A percentile compares a stretch with the other conserved stretches of the same genome.
phyloP scores from a whole-genome alignment of 2,329 filamentous ascomycete genomes.

The Verticillium alfalfae region DNA sequence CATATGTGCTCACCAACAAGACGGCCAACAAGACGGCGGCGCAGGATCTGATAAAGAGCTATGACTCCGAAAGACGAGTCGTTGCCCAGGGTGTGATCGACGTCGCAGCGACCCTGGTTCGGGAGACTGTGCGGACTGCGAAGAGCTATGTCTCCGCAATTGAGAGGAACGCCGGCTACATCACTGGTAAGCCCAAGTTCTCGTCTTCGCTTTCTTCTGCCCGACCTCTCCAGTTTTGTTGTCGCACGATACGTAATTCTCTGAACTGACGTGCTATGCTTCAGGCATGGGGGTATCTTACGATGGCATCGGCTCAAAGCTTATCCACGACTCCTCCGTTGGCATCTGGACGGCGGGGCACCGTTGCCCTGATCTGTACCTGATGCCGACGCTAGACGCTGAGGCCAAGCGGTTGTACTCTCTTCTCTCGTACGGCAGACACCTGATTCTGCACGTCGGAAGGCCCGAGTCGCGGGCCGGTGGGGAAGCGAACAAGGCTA shows the following conservation, averaged over 20 bases:
- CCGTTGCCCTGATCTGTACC: conserved; percentile 28
- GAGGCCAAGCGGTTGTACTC: conserved; percentile 23
- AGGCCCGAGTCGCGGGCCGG: conserved; percentile 1
- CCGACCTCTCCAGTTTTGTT: not conserved
- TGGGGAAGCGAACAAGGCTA: not conserved
- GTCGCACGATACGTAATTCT: not conserved
- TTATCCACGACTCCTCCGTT: conserved; percentile 23
- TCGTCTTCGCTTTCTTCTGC: not conserved
- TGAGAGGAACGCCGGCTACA: conserved; percentile 40
- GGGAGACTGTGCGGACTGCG: conserved; percentile 35
- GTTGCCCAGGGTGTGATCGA: conserved; percentile 39
- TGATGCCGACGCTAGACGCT: conserved; percentile 10
- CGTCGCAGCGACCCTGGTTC: conserved; percentile 38
- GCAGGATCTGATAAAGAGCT: conserved; percentile 29
- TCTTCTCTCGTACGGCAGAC: conserved; percentile 23
- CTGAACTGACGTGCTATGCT: not conserved
- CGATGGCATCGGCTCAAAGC: conserved; percentile 23
- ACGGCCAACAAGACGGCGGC: conserved; percentile 13
- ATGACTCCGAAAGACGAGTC: conserved; percentile 35
- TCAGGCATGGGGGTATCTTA: conserved; percentile 34
- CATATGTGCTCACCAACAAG: conserved; percentile 19
- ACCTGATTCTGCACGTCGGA: conserved; percentile 17
- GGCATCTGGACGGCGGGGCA: conserved; percentile 31
- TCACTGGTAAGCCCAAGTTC: conserved; percentile 27
- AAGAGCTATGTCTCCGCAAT: conserved; percentile 41